Percentiles rank a stretch among this genome's conserved stretches.
phyloP scores from a whole-genome alignment of 1,284 basidiomycete genomes.

The Volvariella volvacea region DNA sequence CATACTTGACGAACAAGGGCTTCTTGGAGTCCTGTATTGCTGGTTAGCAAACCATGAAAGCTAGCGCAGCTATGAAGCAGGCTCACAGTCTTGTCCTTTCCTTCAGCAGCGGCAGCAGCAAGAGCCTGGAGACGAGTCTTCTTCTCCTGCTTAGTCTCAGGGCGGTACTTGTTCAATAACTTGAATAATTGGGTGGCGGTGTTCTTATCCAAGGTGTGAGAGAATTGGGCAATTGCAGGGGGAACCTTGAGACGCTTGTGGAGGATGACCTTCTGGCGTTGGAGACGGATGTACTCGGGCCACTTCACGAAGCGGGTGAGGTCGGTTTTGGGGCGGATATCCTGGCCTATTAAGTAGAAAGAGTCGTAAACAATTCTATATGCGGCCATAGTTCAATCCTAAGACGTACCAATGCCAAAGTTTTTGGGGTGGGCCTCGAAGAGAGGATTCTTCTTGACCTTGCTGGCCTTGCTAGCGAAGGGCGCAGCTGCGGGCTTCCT shows the following conservation, averaged over 20 bases:
- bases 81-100: constrained; percentile 45
- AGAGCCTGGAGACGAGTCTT: constrained; percentile 83
- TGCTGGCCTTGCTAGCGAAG: constrained; percentile 65
- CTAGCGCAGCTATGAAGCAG: constrained; percentile 5
- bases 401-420: constrained; percentile 91
- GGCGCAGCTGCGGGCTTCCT: constrained; percentile 80
- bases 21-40: constrained; percentile 81
- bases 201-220: constrained; percentile 99
- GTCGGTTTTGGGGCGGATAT: constrained; percentile 88
- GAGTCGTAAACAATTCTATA: background rate
- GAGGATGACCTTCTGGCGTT: constrained; percentile 98
- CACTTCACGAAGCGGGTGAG: constrained; percentile 99
- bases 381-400: too few species aligned
- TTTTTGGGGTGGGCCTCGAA: constrained; percentile 89
- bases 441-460: constrained; percentile 90
- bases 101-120: constrained; percentile 74
- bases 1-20: constrained; percentile 94
- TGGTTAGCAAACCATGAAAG: constrained; percentile 11
- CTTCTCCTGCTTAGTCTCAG: constrained; percentile 96
- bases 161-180: constrained; percentile 94
- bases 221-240: constrained; percentile 97
- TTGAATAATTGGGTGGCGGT: constrained; percentile 98
- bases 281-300: constrained; percentile 98
- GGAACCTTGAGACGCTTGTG: constrained; percentile 98
- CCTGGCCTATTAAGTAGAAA: constrained; percentile 76